A percentile compares a stretch with the other conserved stretches of the same genome.
Conservation (phyloP, 768 basidiomycete species). For the Suillus lakei region DNA sequence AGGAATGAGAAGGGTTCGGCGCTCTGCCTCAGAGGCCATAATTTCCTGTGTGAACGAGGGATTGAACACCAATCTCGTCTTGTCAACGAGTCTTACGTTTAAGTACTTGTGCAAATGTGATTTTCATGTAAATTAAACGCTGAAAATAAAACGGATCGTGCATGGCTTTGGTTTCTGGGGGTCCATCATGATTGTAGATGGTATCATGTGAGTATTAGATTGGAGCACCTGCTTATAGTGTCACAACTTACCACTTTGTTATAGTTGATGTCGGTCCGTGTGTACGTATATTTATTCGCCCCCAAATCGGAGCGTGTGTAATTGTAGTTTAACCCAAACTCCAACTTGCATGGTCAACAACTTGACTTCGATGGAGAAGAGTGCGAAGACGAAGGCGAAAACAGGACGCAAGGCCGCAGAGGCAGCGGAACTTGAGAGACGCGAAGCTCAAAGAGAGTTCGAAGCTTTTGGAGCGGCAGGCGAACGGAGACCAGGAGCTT, state of each 20-base stretch:
- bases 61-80: too few species aligned
- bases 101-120: background rate
- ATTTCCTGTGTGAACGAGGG: background rate
- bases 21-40: background rate
- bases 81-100: background rate
- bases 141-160: background rate
- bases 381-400: background rate
- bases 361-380: background rate
- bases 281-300: conserved; percentile 15
- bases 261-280: too few species aligned
- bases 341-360: background rate
- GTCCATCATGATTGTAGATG: background rate
- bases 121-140: background rate
- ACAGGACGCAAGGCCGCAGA: background rate
- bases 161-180: background rate
- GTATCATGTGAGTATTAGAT: background rate
- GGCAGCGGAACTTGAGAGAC: background rate
- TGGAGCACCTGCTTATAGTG: too few species aligned
- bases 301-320: background rate
- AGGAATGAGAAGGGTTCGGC: conserved; percentile 1
- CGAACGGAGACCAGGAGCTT: background rate
- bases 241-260: too few species aligned
- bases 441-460: background rate
- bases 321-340: too few species aligned
- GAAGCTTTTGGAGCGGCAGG: background rate